phyloP scores from a whole-genome alignment of 225 moss, liverwort and hornwort genomes.

The Sphagnum tenellum region DNA sequence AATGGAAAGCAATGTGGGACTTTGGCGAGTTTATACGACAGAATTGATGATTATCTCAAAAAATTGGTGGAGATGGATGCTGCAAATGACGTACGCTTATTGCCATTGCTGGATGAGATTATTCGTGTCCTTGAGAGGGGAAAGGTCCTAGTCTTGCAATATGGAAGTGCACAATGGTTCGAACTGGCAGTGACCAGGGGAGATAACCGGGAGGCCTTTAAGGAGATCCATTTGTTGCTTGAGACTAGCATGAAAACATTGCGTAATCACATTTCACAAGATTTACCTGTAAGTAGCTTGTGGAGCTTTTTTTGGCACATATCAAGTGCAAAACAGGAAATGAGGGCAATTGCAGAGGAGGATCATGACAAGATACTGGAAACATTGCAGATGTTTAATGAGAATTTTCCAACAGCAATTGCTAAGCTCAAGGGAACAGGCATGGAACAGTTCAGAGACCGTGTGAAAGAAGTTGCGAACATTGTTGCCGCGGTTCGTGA shows the following conservation, averaged over 20 bases:
- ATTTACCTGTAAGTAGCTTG: too few relatives aligned
- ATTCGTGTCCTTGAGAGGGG: too few relatives aligned
- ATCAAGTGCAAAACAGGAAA: background rate
- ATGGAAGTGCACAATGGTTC: too few relatives aligned
- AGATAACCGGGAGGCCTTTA: too few relatives aligned
- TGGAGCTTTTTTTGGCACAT: too few relatives aligned
- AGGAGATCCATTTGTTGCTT: too few relatives aligned
- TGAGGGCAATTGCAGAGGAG: background rate
- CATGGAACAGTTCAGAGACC: too few relatives aligned
- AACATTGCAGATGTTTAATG: background rate
- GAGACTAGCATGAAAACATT: too few relatives aligned
- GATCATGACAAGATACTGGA: background rate
- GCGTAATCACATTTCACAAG: too few relatives aligned
- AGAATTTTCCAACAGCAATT: background rate
- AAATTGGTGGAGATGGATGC: background rate
- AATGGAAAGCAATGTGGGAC: conserved; percentile 5
- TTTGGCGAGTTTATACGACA: background rate
- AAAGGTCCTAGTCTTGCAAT: too few relatives aligned
- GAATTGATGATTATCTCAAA: conserved; percentile 1
- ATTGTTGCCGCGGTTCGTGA: background rate
- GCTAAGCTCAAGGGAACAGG: background rate
- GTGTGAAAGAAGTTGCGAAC: conserved; percentile 2
- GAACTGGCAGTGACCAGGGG: too few relatives aligned
- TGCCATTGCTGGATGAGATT: too few relatives aligned
- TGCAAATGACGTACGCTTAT: background rate